Evolutionary conservation across 2,329 filamentous ascomycete species (phyloP).

Genomic region (Phaeosphaeria sp.): DNA sequence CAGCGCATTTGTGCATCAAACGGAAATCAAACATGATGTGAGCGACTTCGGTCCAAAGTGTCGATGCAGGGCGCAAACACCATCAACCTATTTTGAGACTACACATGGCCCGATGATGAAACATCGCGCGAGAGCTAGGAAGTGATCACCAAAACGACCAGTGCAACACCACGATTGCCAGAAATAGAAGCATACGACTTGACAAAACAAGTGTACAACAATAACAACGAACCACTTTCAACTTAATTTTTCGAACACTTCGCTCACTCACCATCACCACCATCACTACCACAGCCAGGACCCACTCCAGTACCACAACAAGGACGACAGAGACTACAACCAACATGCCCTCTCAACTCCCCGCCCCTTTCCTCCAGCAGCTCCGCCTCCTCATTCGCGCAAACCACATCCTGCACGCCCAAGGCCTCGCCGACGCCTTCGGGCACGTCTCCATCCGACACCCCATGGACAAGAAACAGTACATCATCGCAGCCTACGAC

Average conservation of each 20-base stretch:
- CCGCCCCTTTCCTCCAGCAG: slow-evolving; percentile 19
- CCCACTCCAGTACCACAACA: no score
- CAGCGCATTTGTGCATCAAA: background rate
- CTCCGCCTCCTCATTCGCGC: slow-evolving; percentile 33
- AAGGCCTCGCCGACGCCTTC: slow-evolving; percentile 60
- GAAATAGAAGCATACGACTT: background rate
- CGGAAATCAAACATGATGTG: background rate
- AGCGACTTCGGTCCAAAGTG: background rate
- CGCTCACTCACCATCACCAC: background rate
- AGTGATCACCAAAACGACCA: slow-evolving; percentile 3
- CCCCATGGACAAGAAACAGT: slow-evolving; percentile 52
- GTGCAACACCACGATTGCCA: slow-evolving; percentile 1
- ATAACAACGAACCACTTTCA: background rate
- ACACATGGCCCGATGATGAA: slow-evolving; percentile 2
- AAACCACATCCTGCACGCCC: slow-evolving; percentile 60
- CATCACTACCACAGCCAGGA: background rate
- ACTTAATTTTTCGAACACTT: background rate
- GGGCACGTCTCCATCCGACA: slow-evolving; percentile 62
- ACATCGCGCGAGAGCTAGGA: slow-evolving; percentile 5
- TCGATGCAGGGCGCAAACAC: slow-evolving; percentile 3
- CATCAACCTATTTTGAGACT: background rate
- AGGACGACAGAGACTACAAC: no score
- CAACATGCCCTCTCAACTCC: slow-evolving; percentile 5
- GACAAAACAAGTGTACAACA: background rate
- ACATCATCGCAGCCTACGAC: slow-evolving; percentile 57